These are phyloP conservation scores for Zygosaccharomyces pseudobailii DNA, from an alignment of 1,139 yeast species.

Conservation along the genomic window DNA sequence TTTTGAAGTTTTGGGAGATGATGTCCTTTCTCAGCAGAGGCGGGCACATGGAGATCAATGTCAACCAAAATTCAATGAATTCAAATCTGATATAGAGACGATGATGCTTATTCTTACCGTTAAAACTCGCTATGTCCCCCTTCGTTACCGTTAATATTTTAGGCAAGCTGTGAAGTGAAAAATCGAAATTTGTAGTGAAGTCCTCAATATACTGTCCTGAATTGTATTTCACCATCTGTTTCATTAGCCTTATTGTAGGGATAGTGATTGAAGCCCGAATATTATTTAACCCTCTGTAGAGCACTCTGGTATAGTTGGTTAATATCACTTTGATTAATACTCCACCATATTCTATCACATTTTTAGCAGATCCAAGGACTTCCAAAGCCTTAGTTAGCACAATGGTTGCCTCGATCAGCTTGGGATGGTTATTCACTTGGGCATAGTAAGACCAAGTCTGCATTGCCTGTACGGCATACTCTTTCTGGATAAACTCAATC, in stretches of 20 bases:
- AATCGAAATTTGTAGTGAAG: constrained; percentile 62
- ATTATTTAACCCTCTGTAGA: constrained; percentile 65
- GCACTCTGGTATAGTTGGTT: constrained; percentile 51
- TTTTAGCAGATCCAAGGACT: constrained; percentile 22
- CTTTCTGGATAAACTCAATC: constrained; percentile 34
- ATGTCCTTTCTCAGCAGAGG: constrained; percentile 60
- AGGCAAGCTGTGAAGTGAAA: constrained; percentile 56
- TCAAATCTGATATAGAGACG: constrained; percentile 47
- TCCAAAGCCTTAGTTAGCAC: constrained; percentile 25
- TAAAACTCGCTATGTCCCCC: constrained; percentile 39
- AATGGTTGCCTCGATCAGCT: constrained; percentile 42
- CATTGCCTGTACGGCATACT: constrained; percentile 37
- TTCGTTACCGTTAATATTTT: constrained; percentile 56
- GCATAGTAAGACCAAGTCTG: constrained; percentile 63
- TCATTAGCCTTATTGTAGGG: constrained; percentile 55
- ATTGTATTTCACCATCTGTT: constrained; percentile 46
- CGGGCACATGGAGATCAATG: constrained; percentile 46
- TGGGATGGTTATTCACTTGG: constrained; percentile 55
- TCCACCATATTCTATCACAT: constrained; percentile 32
- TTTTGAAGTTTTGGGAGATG: constrained; percentile 50
- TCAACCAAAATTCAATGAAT: constrained; percentile 59
- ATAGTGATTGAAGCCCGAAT: constrained; percentile 56
- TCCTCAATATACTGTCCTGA: constrained; percentile 51
- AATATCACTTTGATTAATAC: constrained; percentile 50
- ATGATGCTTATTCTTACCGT: constrained; percentile 34